These are phyloP conservation scores for Spergularia bocconei DNA, from an alignment of 148 eudicot species.

Conservation along the genomic window DNA sequence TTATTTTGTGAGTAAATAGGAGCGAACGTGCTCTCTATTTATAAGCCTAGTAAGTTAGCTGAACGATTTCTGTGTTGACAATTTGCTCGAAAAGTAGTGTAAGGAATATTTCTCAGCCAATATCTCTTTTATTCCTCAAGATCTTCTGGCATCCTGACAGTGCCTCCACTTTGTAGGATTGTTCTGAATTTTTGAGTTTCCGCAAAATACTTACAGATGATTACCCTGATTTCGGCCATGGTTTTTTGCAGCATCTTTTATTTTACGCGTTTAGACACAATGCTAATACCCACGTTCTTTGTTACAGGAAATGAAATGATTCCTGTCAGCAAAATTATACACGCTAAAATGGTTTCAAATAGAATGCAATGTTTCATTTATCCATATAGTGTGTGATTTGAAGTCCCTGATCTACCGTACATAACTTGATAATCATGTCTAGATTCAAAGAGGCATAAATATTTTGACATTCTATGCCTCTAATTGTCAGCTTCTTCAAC, in stretches of 20 bases:
- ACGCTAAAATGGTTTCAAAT: background rate
- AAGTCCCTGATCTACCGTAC: conserved; percentile 1
- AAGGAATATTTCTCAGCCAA: background rate
- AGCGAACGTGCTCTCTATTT: conserved; percentile 1
- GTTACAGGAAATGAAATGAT: background rate
- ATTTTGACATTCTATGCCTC: background rate
- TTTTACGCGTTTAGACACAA: too few relatives aligned
- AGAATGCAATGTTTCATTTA: background rate
- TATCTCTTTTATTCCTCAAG: background rate
- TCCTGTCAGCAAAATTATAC: too few relatives aligned
- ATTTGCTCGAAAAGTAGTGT: background rate
- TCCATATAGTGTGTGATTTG: background rate
- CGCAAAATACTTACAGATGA: background rate
- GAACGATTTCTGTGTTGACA: background rate
- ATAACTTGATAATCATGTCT: conserved; percentile 5
- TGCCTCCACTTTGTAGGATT: background rate
- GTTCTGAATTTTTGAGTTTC: background rate
- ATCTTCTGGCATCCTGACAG: background rate
- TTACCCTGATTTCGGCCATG: too few relatives aligned
- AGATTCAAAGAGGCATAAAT: background rate
- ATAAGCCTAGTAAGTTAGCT: background rate
- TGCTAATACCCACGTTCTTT: too few relatives aligned
- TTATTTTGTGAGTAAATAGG: background rate
- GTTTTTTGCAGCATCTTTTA: too few relatives aligned
- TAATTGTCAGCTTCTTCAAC: background rate